phyloP scores from a whole-genome alignment of 306 rosid species.

The Quercus suber region DNA sequence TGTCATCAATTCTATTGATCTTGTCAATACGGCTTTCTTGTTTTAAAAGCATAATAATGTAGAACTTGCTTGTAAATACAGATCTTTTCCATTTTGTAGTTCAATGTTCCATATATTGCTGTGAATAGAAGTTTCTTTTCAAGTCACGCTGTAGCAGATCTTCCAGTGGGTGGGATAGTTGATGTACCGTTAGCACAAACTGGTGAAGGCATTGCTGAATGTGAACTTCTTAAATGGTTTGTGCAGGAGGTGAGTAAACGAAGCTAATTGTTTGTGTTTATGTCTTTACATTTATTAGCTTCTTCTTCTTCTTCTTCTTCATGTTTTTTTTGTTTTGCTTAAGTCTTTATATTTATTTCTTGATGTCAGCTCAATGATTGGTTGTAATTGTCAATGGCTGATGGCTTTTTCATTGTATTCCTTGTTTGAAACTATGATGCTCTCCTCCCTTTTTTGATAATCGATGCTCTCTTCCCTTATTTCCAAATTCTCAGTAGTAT shows the following conservation, averaged over 20 bases:
- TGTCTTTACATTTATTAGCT: background rate
- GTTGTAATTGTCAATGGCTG: background rate
- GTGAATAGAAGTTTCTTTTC: slow-evolving; percentile 48
- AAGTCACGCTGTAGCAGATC: slow-evolving; percentile 38
- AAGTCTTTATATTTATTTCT: background rate
- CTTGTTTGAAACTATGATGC: background rate
- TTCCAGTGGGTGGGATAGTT: slow-evolving; percentile 43
- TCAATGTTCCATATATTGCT: slow-evolving; percentile 14
- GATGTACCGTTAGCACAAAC: slow-evolving; percentile 92
- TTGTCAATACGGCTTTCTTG: background rate
- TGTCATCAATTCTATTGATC: background rate
- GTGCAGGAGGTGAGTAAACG: slow-evolving; percentile 67
- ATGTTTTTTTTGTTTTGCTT: too few relatives aligned
- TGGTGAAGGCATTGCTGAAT: slow-evolving; percentile 99
- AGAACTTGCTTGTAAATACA: background rate
- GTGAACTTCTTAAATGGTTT: slow-evolving; percentile 96
- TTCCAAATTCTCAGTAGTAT: background rate
- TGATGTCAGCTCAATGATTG: background rate
- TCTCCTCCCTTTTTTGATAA: too few relatives aligned
- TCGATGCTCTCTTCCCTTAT: background rate
- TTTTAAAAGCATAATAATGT: background rate
- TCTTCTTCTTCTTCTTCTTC: too few relatives aligned
- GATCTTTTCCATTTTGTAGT: slow-evolving; percentile 27
- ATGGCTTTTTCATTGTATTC: background rate
- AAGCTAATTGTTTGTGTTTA: background rate